A percentile compares a stretch with the other conserved stretches of the same genome.
These are phyloP conservation scores for Lachancea waltii DNA, from an alignment of 805 yeast genomes.

Conservation along the genomic window DNA sequence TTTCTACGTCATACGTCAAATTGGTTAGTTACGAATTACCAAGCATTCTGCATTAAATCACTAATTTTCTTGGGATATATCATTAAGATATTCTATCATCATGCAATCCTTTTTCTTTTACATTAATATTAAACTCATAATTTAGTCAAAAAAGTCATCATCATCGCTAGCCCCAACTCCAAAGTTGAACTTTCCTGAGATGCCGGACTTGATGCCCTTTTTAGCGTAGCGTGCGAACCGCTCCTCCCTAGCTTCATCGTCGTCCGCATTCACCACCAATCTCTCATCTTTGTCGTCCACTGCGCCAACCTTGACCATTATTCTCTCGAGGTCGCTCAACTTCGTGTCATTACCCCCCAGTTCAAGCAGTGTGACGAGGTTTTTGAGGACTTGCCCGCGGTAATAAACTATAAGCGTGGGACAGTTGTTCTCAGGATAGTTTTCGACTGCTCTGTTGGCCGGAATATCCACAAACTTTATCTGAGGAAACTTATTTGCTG, in stretches of 20 bases:
- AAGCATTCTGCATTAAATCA: slow-evolving; percentile 8
- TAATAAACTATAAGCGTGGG: slow-evolving; percentile 85
- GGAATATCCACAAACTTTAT: slow-evolving; percentile 88
- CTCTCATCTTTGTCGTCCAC: slow-evolving; percentile 63
- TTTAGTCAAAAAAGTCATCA: slow-evolving; percentile 43
- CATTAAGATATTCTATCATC: slow-evolving; percentile 9
- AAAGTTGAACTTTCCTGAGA: slow-evolving; percentile 25
- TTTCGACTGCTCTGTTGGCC: slow-evolving; percentile 86
- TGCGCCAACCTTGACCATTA: slow-evolving; percentile 61
- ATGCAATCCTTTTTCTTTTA: not conserved
- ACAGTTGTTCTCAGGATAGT: slow-evolving; percentile 82
- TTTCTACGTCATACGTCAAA: slow-evolving; percentile 47
- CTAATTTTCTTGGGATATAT: too few relatives aligned
- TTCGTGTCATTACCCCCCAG: slow-evolving; percentile 80
- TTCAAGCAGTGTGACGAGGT: slow-evolving; percentile 70
- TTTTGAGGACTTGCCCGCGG: slow-evolving; percentile 72
- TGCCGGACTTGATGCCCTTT: slow-evolving; percentile 44
- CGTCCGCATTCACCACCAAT: slow-evolving; percentile 52
- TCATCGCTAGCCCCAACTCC: slow-evolving; percentile 39
- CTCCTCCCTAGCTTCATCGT: slow-evolving; percentile 51
- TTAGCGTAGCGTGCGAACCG: slow-evolving; percentile 49
- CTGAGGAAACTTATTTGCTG: slow-evolving; percentile 69
- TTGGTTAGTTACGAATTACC: slow-evolving; percentile 12
- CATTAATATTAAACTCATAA: not conserved
- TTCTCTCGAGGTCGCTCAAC: slow-evolving; percentile 61